These are phyloP conservation scores for Trichophyton mentagrophytes DNA, from an alignment of 2,329 filamentous ascomycete genomes.

Conservation along the genomic window DNA sequence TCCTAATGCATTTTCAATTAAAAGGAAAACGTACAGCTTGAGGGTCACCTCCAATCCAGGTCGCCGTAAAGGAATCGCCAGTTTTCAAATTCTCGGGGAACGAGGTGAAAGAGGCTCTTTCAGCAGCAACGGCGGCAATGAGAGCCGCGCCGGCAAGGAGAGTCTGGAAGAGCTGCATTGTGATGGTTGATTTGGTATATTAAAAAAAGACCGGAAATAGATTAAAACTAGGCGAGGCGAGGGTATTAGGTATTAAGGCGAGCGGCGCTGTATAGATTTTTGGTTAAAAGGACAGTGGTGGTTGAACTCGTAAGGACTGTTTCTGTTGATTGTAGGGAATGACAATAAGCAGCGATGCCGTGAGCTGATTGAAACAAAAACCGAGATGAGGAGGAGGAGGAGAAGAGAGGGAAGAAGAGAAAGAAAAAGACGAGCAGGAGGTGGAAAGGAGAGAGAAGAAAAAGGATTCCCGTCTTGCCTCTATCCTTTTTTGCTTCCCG, in stretches of 20 bases:
- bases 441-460: slow-evolving; percentile 2
- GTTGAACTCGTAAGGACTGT: slow-evolving; percentile 8
- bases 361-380: background rate
- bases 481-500: background rate
- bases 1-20: slow-evolving; percentile 11
- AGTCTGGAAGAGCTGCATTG: slow-evolving; percentile 41
- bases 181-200: slow-evolving; percentile 13
- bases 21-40: slow-evolving; percentile 16
- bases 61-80: slow-evolving; percentile 38
- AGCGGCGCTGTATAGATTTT: background rate
- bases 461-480: background rate
- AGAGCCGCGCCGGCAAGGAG: slow-evolving; percentile 37
- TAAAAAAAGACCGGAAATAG: background rate
- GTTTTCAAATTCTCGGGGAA: slow-evolving; percentile 37
- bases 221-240: background rate
- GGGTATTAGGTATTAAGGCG: slow-evolving; percentile 1
- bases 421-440: slow-evolving; percentile 2
- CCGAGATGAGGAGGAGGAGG: background rate
- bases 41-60: slow-evolving; percentile 34
- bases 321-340: background rate
- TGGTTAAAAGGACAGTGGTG: background rate
- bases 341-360: background rate
- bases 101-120: slow-evolving; percentile 38
- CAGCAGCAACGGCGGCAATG: slow-evolving; percentile 34
- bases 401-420: background rate